These are phyloP conservation scores for Dictyostelium purpureum DNA, from an alignment of 78 protist species.

Conservation along the genomic window DNA sequence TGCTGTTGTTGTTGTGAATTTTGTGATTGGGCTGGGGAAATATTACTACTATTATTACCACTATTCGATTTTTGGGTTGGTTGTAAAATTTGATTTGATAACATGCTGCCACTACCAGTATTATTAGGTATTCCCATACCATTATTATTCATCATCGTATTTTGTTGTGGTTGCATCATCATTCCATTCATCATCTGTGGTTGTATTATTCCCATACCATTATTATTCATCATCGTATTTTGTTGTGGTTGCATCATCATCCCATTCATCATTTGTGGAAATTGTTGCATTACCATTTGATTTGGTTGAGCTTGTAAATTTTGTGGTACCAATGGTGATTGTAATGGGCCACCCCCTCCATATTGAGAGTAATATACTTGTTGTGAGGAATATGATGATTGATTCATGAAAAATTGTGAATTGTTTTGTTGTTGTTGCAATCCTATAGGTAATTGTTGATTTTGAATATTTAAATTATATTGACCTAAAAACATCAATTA, in stretches of 20 bases:
- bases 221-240: neutral
- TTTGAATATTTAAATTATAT: neutral
- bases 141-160: neutral
- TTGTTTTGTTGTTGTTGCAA: constrained; percentile 25
- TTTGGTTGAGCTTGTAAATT: neutral
- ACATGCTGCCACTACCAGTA: neutral
- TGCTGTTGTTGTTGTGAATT: neutral
- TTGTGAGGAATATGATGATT: constrained; percentile 44
- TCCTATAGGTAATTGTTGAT: neutral
- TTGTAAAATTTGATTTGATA: neutral
- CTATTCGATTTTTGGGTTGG: constrained; percentile 1
- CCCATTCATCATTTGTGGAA: neutral
- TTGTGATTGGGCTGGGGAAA: neutral
- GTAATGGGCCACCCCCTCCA: constrained; percentile 17
- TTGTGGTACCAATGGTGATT: constrained; percentile 29
- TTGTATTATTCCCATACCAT: neutral
- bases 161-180: constrained; percentile 6
- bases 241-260: constrained; percentile 29
- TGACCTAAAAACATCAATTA: too few species aligned
- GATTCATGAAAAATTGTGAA: constrained; percentile 72
- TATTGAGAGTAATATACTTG: constrained; percentile 31
- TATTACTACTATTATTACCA: too few species aligned
- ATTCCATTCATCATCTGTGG: neutral
- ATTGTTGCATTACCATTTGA: constrained; percentile 26
- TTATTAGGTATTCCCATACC: neutral